Evolutionary conservation across 139 green algal genomes (phyloP).

Genomic region (Coelastrella sp.): DNA sequence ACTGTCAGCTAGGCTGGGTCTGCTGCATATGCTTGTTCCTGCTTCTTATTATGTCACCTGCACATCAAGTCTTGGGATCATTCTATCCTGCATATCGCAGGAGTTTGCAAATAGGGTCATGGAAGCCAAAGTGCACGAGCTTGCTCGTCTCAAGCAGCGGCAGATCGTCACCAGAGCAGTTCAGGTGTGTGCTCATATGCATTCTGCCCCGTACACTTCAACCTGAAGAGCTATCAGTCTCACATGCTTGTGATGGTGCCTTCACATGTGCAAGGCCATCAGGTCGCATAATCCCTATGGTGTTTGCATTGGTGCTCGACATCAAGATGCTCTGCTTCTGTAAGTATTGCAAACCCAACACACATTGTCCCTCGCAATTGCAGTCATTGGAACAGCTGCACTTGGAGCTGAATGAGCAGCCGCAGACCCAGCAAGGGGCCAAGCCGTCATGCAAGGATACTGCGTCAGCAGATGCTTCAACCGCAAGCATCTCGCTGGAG

Average conservation of each 20-base stretch:
- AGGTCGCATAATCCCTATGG: not conserved
- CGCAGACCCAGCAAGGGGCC: not conserved
- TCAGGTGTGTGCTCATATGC: not conserved
- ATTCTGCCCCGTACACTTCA: no score
- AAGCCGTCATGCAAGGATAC: not conserved
- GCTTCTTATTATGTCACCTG: no score
- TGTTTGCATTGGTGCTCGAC: not conserved
- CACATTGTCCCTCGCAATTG: not conserved
- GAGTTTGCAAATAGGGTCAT: not conserved
- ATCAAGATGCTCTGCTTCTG: not conserved
- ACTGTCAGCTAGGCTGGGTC: no score
- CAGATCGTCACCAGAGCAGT: not conserved
- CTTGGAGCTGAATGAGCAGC: not conserved
- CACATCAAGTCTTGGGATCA: no score
- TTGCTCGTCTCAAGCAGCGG: not conserved
- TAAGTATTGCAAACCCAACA: not conserved
- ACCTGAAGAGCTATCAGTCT: not conserved
- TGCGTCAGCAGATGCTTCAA: not conserved
- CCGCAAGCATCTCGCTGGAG: not conserved
- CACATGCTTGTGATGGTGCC: not conserved
- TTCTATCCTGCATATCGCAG: no score
- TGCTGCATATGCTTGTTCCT: no score
- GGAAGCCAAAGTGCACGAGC: not conserved
- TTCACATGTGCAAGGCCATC: not conserved
- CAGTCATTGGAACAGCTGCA: not conserved